phyloP scores from a whole-genome alignment of 192 early-diverging fungal genomes.

The Coemansia sp. region DNA sequence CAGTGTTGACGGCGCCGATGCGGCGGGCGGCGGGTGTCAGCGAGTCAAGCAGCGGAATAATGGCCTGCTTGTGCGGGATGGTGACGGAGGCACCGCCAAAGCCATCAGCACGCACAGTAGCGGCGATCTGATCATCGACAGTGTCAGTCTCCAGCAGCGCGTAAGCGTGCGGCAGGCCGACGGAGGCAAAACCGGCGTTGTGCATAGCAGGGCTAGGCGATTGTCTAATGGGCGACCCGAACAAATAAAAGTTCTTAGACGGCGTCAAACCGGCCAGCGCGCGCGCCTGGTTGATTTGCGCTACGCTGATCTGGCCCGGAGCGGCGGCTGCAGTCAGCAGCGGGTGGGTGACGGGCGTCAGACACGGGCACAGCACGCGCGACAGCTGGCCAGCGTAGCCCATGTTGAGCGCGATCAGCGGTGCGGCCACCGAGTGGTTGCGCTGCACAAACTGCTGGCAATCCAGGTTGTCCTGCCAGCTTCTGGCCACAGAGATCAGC shows the following conservation, averaged over 20 bases:
- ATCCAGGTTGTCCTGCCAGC: conserved; percentile 79
- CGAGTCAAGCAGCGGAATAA: conserved; percentile 73
- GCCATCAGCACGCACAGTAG: conserved; percentile 45
- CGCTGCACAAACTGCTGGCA: conserved; percentile 68
- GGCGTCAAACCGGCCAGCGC: conserved; percentile 67
- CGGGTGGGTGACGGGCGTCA: conserved; percentile 94
- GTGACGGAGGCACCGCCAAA: conserved; percentile 97
- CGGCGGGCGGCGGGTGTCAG: conserved; percentile 73
- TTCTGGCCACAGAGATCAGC: conserved; percentile 79
- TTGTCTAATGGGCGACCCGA: conserved; percentile 87
- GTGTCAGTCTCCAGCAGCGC: conserved; percentile 68
- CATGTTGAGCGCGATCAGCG: conserved; percentile 96
- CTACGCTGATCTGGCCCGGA: conserved; percentile 87
- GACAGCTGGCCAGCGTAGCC: conserved; percentile 85
- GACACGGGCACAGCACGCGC: conserved; percentile 81
- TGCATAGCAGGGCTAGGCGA: conserved; percentile 91
- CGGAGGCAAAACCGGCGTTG: conserved; percentile 82
- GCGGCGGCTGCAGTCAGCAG: conserved; percentile 78
- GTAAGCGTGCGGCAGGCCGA: conserved; percentile 87
- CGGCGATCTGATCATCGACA: conserved; percentile 58
- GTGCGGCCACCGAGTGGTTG: conserved; percentile 46
- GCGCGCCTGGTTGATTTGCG: conserved; percentile 75
- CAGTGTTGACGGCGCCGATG: conserved; percentile 97
- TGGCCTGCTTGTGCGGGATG: conserved; percentile 89
- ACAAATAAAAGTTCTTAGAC: conserved; percentile 74